Conservation (phyloP, 2,329 filamentous ascomycete genomes). For the Berkeleyomyces rouxiae region DNA sequence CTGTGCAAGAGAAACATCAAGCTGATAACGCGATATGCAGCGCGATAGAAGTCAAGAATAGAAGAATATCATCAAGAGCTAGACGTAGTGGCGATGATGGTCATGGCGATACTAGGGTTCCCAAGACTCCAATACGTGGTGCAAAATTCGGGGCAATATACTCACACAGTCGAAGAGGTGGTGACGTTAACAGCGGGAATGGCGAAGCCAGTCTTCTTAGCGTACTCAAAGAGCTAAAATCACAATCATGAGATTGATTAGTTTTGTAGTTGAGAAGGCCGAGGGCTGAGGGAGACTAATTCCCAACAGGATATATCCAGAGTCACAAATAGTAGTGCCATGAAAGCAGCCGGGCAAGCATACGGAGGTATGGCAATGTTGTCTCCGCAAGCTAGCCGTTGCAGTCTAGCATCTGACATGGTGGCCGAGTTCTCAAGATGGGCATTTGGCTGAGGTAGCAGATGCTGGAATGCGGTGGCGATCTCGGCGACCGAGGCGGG, state of each 20-base stretch:
- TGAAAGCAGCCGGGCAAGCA: background rate
- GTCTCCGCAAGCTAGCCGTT: no score
- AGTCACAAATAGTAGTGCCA: background rate
- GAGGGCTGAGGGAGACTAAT: no score
- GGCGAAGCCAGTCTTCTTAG: slow-evolving; percentile 72
- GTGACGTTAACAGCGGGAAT: slow-evolving; percentile 90
- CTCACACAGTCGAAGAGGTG: slow-evolving; percentile 51
- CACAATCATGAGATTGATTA: background rate
- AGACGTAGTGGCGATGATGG: background rate
- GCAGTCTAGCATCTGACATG: background rate
- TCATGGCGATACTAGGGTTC: background rate
- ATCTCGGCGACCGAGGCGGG: background rate
- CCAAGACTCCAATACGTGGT: background rate
- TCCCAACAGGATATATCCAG: no score
- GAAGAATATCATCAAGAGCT: no score
- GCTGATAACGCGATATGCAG: no score
- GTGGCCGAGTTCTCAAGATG: background rate
- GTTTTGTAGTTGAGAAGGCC: background rate
- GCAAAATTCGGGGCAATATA: background rate
- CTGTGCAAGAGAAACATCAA: background rate
- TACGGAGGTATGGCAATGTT: no score
- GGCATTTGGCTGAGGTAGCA: background rate
- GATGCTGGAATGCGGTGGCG: background rate
- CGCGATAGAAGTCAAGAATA: no score
- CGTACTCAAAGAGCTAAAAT: slow-evolving; percentile 63